phyloP scores from a whole-genome alignment of 352 stramenopile species.

The Globisporangium spiculum region DNA sequence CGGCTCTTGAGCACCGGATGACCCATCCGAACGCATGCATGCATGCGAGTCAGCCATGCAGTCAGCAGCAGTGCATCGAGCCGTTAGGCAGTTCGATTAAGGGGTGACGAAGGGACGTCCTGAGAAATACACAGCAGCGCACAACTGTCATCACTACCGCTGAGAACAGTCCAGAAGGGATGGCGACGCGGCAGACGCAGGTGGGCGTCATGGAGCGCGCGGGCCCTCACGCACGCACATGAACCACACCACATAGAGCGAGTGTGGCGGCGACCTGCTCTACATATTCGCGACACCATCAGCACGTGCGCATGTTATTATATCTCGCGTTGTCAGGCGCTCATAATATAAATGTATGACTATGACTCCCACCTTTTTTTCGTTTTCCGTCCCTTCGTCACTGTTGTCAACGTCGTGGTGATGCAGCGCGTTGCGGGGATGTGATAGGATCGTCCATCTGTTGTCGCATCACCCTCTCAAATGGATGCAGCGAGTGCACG shows the following conservation, averaged over 20 bases:
- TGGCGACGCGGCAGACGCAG: not conserved
- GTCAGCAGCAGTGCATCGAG: not conserved
- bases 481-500: constrained; percentile 4
- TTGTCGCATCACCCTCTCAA: constrained; percentile 6
- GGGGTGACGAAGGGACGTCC: not conserved
- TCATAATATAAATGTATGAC: not conserved
- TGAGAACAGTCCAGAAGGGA: not conserved
- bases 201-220: not conserved
- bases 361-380: not conserved
- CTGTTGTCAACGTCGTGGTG: not conserved
- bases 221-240: not conserved
- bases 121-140: not conserved
- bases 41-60: not conserved
- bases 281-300: not conserved
- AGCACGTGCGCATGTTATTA: not conserved
- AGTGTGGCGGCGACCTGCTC: not conserved
- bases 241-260: not conserved
- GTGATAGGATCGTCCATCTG: constrained; percentile 7
- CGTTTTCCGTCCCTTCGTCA: not conserved
- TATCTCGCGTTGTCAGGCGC: not conserved
- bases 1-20: too few relatives aligned
- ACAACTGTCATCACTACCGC: not conserved
- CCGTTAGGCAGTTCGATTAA: not conserved
- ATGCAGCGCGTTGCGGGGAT: constrained; percentile 1
- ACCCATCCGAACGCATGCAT: too few relatives aligned